A percentile compares a stretch with the other conserved stretches of the same genome.
Evolutionary conservation across 306 rosid genomes (phyloP).

Genomic region (Heteromeles arbutifolia): DNA sequence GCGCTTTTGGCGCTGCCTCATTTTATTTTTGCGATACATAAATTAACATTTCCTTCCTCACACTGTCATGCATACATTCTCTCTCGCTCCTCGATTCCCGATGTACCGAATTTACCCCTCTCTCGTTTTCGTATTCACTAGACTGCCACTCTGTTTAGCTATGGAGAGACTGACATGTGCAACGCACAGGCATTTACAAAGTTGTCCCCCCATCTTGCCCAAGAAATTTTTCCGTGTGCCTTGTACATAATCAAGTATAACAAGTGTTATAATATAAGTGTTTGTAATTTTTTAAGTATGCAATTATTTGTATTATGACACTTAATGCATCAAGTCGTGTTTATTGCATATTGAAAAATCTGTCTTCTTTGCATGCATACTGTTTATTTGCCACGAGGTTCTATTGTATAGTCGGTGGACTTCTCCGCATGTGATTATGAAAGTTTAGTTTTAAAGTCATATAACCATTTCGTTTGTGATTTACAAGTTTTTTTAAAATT

Average conservation of each 20-base stretch:
- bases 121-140: neutral
- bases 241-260: too few relatives aligned
- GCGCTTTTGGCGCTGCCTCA: slow-evolving; percentile 50
- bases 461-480: too few relatives aligned
- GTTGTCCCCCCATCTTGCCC: neutral
- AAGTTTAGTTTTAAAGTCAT: neutral
- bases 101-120: neutral
- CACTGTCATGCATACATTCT: slow-evolving; percentile 1
- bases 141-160: neutral
- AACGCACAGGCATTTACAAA: slow-evolving; percentile 22
- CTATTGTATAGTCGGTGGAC: neutral
- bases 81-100: slow-evolving; percentile 1
- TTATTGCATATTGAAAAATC: too few relatives aligned
- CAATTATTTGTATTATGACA: too few relatives aligned
- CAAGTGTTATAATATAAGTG: too few relatives aligned
- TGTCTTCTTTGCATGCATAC: too few relatives aligned
- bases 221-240: too few relatives aligned
- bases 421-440: neutral
- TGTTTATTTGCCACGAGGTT: neutral
- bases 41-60: too few relatives aligned
- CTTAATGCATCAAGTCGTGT: too few relatives aligned
- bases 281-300: too few relatives aligned
- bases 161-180: slow-evolving; percentile 5
- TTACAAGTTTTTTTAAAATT: too few relatives aligned
- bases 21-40: neutral